Conservation (phyloP, 306 rosid genomes). For the Prunus kanzakura region DNA sequence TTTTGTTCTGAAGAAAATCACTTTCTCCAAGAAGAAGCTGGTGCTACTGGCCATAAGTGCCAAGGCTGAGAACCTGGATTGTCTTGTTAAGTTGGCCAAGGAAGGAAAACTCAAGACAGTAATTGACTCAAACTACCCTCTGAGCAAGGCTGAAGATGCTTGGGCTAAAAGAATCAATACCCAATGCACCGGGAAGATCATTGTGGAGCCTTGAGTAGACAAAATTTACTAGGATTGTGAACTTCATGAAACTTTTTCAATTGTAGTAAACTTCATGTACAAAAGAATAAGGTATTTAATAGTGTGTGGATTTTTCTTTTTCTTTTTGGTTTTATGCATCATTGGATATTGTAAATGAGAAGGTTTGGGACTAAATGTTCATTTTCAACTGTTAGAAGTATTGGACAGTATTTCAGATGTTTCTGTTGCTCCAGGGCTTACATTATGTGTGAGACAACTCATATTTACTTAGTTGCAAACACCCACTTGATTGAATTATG, state of each 20-base stretch:
- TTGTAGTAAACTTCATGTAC: conserved; percentile 53
- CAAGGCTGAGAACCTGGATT: conserved; percentile 46
- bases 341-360: too few relatives aligned
- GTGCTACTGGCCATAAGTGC: conserved; percentile 32
- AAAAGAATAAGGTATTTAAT: conserved; percentile 26
- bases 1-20: conserved; percentile 53
- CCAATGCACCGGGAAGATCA: conserved; percentile 63
- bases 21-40: conserved; percentile 58
- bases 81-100: conserved; percentile 45
- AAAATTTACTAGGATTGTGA: neutral
- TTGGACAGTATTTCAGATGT: too few relatives aligned
- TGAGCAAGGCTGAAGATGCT: conserved; percentile 71
- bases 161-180: conserved; percentile 74
- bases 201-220: conserved; percentile 35
- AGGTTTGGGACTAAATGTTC: too few relatives aligned
- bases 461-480: too few relatives aligned
- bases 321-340: too few relatives aligned
- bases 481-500: too few relatives aligned
- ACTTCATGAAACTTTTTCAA: neutral
- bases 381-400: too few relatives aligned
- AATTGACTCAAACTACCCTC: conserved; percentile 49
- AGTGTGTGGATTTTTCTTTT: too few relatives aligned
- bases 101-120: conserved; percentile 62
- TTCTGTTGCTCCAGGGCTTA: too few relatives aligned
- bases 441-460: too few relatives aligned